phyloP scores from a whole-genome alignment of 179 eudicot genomes.

The Carnegiea gigantea region DNA sequence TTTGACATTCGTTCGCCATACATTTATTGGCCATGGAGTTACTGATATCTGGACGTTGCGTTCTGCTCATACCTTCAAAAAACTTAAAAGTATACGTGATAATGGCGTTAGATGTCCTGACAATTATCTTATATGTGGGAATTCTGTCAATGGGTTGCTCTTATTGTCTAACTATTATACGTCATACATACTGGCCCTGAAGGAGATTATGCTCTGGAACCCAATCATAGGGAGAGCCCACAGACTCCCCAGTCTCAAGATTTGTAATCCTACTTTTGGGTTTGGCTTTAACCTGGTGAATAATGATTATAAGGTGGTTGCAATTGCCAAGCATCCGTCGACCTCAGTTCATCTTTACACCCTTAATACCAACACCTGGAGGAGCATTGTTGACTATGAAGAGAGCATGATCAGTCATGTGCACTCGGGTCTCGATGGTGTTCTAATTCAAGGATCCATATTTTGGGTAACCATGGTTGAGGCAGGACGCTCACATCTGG shows the following conservation, averaged over 20 bases:
- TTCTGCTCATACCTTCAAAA: too few relatives aligned
- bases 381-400: background rate
- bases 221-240: background rate
- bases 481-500: background rate
- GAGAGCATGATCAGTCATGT: background rate
- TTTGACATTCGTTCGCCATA: background rate
- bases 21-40: too few relatives aligned
- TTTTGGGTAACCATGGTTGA: background rate
- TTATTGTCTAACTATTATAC: background rate
- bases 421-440: background rate
- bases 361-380: background rate
- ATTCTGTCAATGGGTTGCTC: background rate
- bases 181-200: background rate
- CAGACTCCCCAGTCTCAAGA: background rate
- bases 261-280: background rate
- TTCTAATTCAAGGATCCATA: background rate
- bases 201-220: background rate
- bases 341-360: background rate
- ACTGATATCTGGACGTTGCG: too few relatives aligned
- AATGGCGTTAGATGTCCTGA: too few relatives aligned
- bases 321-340: background rate
- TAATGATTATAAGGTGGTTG: background rate
- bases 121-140: background rate
- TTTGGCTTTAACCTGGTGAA: background rate
- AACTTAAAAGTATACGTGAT: too few relatives aligned